Evolutionary conservation across 2,329 filamentous ascomycete species (phyloP).

Genomic region (Paecilomyces fulvus): DNA sequence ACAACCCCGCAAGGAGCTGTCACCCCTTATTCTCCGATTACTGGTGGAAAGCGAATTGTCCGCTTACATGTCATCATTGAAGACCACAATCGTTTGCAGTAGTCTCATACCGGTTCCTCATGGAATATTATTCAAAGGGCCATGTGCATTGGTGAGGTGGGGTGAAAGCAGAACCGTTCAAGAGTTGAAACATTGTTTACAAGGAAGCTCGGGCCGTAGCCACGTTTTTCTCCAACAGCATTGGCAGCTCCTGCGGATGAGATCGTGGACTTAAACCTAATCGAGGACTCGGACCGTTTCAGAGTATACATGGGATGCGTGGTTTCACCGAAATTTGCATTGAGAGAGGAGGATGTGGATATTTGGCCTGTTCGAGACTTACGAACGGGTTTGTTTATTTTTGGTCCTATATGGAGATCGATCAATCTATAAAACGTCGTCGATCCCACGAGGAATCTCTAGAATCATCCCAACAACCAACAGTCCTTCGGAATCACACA

Average conservation of each 20-base stretch:
- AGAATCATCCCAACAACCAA: background rate
- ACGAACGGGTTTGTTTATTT: background rate
- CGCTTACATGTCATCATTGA: background rate
- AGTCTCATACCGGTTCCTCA: background rate
- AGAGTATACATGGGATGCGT: background rate
- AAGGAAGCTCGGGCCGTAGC: background rate
- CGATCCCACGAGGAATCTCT: background rate
- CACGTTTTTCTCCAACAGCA: background rate
- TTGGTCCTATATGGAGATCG: background rate
- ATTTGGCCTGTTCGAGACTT: background rate
- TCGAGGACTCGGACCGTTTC: background rate
- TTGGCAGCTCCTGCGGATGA: background rate
- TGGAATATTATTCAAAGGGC: background rate
- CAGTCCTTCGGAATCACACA: background rate
- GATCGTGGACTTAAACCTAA: background rate
- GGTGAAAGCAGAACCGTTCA: background rate
- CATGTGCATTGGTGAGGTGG: background rate
- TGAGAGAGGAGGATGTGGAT: background rate
- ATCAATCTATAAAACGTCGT: background rate
- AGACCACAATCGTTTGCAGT: background rate
- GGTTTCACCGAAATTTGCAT: background rate
- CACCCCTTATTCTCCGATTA: background rate
- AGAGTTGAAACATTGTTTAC: background rate
- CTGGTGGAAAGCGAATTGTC: background rate
- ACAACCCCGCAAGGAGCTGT: background rate